phyloP scores from a whole-genome alignment of 78 protist genomes.

The Polysphondylium violaceum region DNA sequence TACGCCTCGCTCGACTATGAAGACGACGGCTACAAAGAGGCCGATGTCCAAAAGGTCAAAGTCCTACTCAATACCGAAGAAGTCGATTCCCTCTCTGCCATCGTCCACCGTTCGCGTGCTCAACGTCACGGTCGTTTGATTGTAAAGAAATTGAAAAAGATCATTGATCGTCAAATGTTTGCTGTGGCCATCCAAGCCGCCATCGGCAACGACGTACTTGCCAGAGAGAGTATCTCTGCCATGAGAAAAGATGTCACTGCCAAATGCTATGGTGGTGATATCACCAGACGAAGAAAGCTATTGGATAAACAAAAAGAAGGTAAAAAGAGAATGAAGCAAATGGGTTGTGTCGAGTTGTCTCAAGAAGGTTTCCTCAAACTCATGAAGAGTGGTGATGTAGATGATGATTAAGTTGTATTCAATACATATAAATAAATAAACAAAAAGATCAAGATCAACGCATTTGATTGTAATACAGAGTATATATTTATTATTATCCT shows the following conservation, averaged over 20 bases:
- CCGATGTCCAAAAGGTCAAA: constrained; percentile 77
- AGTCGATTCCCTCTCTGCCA: constrained; percentile 87
- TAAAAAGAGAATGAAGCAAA: constrained; percentile 89
- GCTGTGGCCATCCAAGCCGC: constrained; percentile 89
- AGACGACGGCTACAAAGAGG: constrained; percentile 68
- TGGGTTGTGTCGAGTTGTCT: constrained; percentile 90
- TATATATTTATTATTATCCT: too few species aligned
- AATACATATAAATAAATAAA: not conserved
- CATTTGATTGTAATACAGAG: too few species aligned
- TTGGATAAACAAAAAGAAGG: constrained; percentile 93
- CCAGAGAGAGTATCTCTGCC: constrained; percentile 88
- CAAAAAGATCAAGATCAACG: not conserved
- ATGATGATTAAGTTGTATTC: constrained; percentile 19
- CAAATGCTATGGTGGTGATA: constrained; percentile 95
- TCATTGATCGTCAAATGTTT: constrained; percentile 80
- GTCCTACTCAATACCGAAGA: constrained; percentile 85
- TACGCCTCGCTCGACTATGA: constrained; percentile 93
- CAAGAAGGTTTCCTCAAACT: constrained; percentile 83
- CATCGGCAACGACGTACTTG: constrained; percentile 80
- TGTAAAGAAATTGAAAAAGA: constrained; percentile 45
- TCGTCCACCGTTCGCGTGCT: constrained; percentile 62
- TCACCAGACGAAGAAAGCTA: constrained; percentile 92
- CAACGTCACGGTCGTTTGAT: constrained; percentile 22
- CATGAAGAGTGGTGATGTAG: constrained; percentile 8
- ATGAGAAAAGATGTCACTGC: constrained; percentile 93